A percentile compares a stretch with the other conserved stretches of the same genome.
phyloP scores from a whole-genome alignment of 495 filamentous ascomycete genomes.

The Aspergillus biplanus region DNA sequence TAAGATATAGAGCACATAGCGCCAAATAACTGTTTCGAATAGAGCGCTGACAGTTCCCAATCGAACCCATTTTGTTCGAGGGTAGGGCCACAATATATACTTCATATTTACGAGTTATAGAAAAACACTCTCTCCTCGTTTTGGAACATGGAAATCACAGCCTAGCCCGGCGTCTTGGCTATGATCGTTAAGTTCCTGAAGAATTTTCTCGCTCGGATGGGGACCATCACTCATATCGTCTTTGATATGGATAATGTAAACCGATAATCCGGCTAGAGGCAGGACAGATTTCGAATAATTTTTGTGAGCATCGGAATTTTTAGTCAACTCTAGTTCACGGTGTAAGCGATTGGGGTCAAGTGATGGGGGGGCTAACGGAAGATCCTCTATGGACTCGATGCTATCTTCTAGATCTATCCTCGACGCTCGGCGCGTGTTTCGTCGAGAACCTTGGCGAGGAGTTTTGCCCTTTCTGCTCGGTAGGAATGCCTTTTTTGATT shows the following conservation, averaged over 20 bases:
- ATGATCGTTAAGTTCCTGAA: conserved; percentile 65
- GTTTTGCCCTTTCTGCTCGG: conserved; percentile 2
- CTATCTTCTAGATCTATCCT: not conserved
- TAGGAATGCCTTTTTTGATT: conserved; percentile 26
- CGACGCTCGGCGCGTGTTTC: conserved; percentile 6
- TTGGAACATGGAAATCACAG: conserved; percentile 74
- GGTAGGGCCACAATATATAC: no score
- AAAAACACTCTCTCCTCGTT: conserved; percentile 53
- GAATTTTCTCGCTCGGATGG: conserved; percentile 63
- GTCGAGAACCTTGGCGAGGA: conserved; percentile 1
- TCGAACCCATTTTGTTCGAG: no score
- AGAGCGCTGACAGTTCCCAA: no score
- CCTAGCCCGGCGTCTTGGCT: conserved; percentile 67
- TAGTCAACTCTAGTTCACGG: conserved; percentile 17
- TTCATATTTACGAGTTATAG: conserved; percentile 31
- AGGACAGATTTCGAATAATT: conserved; percentile 13
- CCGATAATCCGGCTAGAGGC: conserved; percentile 56
- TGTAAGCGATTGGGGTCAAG: conserved; percentile 18
- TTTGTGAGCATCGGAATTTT: conserved; percentile 17
- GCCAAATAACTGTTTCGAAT: no score
- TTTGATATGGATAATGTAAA: conserved; percentile 86
- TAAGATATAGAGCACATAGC: no score
- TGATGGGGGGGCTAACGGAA: not conserved
- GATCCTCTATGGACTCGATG: not conserved
- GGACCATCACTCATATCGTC: conserved; percentile 70